Conservation (phyloP, 352 stramenopile species). For the Phytophthora tubulina region DNA sequence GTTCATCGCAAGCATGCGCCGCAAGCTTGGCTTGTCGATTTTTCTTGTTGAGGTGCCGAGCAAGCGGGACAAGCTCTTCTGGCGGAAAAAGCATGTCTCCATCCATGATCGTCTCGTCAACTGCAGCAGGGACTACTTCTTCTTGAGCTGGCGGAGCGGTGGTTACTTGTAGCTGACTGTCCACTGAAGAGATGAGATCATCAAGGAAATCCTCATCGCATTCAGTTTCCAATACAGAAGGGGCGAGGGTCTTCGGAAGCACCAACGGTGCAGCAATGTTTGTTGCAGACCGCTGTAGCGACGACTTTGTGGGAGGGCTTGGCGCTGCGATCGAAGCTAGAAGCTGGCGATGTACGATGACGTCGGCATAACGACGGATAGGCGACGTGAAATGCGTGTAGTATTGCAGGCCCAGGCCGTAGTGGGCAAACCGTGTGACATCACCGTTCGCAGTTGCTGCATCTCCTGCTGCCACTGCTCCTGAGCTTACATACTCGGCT, state of each 20-base stretch:
- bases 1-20: slow-evolving; percentile 87
- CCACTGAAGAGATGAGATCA: slow-evolving; percentile 69
- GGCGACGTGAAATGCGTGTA: slow-evolving; percentile 95
- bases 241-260: slow-evolving; percentile 57
- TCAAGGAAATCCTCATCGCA: slow-evolving; percentile 71
- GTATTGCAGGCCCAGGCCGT: slow-evolving; percentile 88
- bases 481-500: slow-evolving; percentile 93
- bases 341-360: slow-evolving; percentile 93
- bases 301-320: not conserved
- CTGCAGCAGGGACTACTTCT: not conserved
- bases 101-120: slow-evolving; percentile 25
- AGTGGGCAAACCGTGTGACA: slow-evolving; percentile 81
- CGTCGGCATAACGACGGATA: slow-evolving; percentile 92
- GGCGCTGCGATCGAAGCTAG: slow-evolving; percentile 58
- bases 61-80: slow-evolving; percentile 79
- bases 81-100: slow-evolving; percentile 57
- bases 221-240: slow-evolving; percentile 69
- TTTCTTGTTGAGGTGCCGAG: slow-evolving; percentile 91
- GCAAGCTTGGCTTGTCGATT: slow-evolving; percentile 92
- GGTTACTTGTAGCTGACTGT: slow-evolving; percentile 62
- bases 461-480: slow-evolving; percentile 50
- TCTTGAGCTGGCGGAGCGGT: not conserved
- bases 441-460: slow-evolving; percentile 54
- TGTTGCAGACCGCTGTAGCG: not conserved
- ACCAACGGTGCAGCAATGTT: slow-evolving; percentile 13